Evolutionary conservation across 495 filamentous ascomycete genomes (phyloP), one percentile per base, ranked within the genome.

Genomic region (Aspergillus sclerotiicarbonarius): DNA sequence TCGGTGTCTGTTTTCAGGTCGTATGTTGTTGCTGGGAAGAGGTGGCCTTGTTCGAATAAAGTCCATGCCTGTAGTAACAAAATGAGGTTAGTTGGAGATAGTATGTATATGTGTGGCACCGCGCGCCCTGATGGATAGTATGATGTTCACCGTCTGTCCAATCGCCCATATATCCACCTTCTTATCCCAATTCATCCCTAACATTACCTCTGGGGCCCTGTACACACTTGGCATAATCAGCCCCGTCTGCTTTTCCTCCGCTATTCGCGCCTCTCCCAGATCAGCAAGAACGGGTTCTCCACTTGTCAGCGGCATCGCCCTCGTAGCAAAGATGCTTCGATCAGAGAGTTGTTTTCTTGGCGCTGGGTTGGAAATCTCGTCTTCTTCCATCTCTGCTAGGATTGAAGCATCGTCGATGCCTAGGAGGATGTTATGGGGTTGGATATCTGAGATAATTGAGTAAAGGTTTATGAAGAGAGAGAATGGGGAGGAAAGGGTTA

Each of bases 121-220:
- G n/a, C n/a, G n/a, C n/a, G n/a, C n/a, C n/a, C n/a, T n/a, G n/a
- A n/a, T n/a, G n/a, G n/a, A n/a, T n/a, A n/a, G n/a, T n/a, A n/a
- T n/a, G n/a, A n/a, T 44, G 59, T 65, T 64, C 62, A 74, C 76
- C 65, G 72, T 67, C 29, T 72, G 58, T n/a, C 69, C 76, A 51
- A 77, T 21, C 29, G 55, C 58, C 74, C 73, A 76, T 54, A 79
- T 71, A 61, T 77, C 74, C 29, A 76, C 58, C 50, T 70, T 71
- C 20, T 50, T 65, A 62, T 66, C 62, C 76, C 76, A 77, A 16
- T 50, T 41, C 56, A 69, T 67, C 12, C 62, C 58, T 39, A 76
- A 51, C 33, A 74, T 66, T 4, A 77, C 59, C 56, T 78, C 74
- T 1, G 72, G 73, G 10, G 73, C 71, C 45, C 70, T 50, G 56